phyloP scores from a whole-genome alignment of 2,329 filamentous ascomycete genomes.

The Thielaviopsis musarum region DNA sequence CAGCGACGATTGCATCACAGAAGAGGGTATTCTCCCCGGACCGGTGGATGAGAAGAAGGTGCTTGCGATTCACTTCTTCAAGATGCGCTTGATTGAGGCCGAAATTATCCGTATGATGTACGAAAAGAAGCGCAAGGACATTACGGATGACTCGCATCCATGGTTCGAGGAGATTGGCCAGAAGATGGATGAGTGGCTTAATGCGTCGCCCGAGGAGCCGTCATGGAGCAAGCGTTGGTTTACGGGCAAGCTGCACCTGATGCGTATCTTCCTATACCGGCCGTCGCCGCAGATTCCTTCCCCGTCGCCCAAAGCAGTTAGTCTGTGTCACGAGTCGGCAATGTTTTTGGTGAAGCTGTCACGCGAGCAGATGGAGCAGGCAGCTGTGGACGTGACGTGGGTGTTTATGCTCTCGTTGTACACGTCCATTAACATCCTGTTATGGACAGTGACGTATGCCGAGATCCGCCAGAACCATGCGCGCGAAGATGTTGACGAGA shows the following conservation, averaged over 20 bases:
- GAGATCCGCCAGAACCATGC: slow-evolving; percentile 60
- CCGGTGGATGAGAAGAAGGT: slow-evolving; percentile 68
- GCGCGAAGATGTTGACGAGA: slow-evolving; percentile 57
- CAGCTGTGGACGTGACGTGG: slow-evolving; percentile 78
- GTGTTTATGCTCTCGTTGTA: slow-evolving; percentile 80
- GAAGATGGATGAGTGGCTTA: slow-evolving; percentile 66
- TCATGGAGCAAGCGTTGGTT: slow-evolving; percentile 61
- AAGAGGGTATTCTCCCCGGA: slow-evolving; percentile 54
- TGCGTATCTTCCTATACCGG: slow-evolving; percentile 74
- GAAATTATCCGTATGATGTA: slow-evolving; percentile 80
- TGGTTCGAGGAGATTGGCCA: slow-evolving; percentile 73
- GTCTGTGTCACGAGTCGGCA: slow-evolving; percentile 68
- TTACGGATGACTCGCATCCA: slow-evolving; percentile 62
- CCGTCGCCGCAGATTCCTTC: slow-evolving; percentile 85
- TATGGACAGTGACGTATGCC: slow-evolving; percentile 82
- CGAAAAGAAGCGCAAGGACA: slow-evolving; percentile 62
- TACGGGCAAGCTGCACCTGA: slow-evolving; percentile 40
- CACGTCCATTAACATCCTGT: slow-evolving; percentile 76
- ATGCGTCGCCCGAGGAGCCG: slow-evolving; percentile 53
- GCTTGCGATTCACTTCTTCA: slow-evolving; percentile 82
- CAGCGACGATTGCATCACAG: slow-evolving; percentile 69
- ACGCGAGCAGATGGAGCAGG: slow-evolving; percentile 59
- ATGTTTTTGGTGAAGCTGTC: slow-evolving; percentile 69
- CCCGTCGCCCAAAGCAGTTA: slow-evolving; percentile 62
- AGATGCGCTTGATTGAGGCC: slow-evolving; percentile 72